Conservation (phyloP, 2,329 filamentous ascomycete genomes). For the Helminthosporium solani region DNA sequence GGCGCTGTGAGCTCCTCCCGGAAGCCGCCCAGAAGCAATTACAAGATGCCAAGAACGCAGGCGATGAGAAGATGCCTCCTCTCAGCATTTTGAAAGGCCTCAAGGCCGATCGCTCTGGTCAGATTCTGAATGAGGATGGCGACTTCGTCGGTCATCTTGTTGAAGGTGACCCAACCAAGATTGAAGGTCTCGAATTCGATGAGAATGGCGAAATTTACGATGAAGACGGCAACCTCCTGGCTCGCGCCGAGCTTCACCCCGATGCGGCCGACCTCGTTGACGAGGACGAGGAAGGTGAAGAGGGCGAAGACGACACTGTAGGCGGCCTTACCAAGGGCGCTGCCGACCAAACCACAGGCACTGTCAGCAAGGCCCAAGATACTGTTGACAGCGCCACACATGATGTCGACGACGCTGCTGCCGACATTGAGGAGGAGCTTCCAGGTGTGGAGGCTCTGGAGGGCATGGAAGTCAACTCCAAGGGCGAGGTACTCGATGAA, state of each 20-base stretch:
- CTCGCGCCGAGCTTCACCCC: conserved; percentile 52
- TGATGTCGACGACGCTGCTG: conserved; percentile 31
- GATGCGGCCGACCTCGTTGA: conserved; percentile 45
- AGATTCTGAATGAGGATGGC: conserved; percentile 53
- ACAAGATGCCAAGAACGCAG: conserved; percentile 39
- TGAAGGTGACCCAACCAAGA: conserved; percentile 51
- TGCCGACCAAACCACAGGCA: conserved; percentile 34
- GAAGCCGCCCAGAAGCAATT: conserved; percentile 48
- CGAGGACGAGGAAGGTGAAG: conserved; percentile 33
- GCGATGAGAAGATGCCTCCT: conserved; percentile 42
- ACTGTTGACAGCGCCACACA: conserved; percentile 26
- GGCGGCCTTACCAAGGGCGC: conserved; percentile 23
- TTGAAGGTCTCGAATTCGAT: conserved; percentile 53
- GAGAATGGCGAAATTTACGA: conserved; percentile 58
- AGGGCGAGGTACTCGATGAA: conserved; percentile 52
- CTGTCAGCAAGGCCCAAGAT: conserved; percentile 35
- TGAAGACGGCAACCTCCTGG: conserved; percentile 55
- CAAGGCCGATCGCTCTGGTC: conserved; percentile 48
- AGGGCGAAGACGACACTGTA: conserved; percentile 22
- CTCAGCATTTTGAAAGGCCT: conserved; percentile 51
- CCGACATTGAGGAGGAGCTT: conserved; percentile 51
- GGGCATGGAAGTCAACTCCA: conserved; percentile 53
- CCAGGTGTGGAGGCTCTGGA: conserved; percentile 55
- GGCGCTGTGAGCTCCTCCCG: conserved; percentile 53
- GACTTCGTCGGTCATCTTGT: conserved; percentile 51